Base-by-base conservation (phyloP, 2,329 filamentous ascomycete species). In the Harringtonia lauricola region DNA sequence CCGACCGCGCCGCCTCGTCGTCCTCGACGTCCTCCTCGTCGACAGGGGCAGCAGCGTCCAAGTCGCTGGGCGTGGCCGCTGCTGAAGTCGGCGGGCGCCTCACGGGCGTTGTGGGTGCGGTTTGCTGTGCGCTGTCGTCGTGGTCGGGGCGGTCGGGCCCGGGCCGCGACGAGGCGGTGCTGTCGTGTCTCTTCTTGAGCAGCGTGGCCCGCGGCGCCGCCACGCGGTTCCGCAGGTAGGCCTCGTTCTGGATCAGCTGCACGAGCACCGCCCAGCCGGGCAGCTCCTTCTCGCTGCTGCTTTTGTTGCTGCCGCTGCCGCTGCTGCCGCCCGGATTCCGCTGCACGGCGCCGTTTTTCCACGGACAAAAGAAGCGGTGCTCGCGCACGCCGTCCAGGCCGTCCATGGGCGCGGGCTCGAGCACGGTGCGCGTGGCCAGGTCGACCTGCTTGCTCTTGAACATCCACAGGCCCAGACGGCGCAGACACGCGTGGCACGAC, bases 391-490 rank as follows among this genome's bases (percentile, higher is more conserved):
- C 77, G 55, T 90, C 80, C 2, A 92, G 69, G 44, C 75, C 68
- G 51, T 76, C 73, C 70, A 84, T 81, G 2, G 74, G 72, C 3
- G 79, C 74, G 1, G 74, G 71, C 5, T 74, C 68, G 12, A 81
- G 60, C 10, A 79, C 64, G 30, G 65, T 56, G 30, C 70, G 62
- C 0, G 70, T 70, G 15, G 64, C 61, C 2, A 67, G 64, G 46
- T 76, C 72, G 26, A 83, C 73, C 54, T 77, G 75, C 60, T 81
- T 88, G 59, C 80, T 81, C 55, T 80, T 83, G 60, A 94, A 96
- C 68, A 98, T 83, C 92, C 92, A 98, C 2, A 98, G 70, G 0
- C 92, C 92, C 0, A 96, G 70, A 2, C 89, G 79, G 47, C 92
- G 80, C 56, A 94, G 84, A 59, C 92, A 98, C 18, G 86, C 85